Percentiles rank a stretch among this genome's conserved stretches.
Evolutionary conservation across 805 yeast genomes (phyloP).

Genomic region (Schwanniomyces polymorphus): DNA sequence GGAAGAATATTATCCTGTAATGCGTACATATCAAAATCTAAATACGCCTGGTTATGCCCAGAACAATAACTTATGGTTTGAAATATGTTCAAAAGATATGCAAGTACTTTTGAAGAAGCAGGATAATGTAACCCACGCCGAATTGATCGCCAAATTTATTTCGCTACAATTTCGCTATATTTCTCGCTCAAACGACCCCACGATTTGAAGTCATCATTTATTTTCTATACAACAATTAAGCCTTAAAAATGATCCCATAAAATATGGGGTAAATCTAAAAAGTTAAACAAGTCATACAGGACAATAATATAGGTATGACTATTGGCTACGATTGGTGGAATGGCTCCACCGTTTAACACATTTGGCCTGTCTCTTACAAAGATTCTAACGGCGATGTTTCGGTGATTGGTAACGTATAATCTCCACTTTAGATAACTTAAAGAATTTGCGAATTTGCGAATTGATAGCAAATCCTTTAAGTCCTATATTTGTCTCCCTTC

Average conservation of each 20-base stretch:
- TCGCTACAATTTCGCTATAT: background rate
- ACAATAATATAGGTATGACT: too few relatives aligned
- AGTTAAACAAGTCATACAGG: background rate
- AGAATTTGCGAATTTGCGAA: constrained; percentile 46
- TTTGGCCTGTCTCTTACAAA: constrained; percentile 61
- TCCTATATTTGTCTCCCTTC: constrained; percentile 60
- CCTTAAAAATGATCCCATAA: background rate
- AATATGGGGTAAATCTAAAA: background rate
- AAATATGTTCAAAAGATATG: too few relatives aligned
- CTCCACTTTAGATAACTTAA: constrained; percentile 51
- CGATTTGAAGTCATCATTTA: background rate
- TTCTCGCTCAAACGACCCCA: background rate
- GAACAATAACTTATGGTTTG: too few relatives aligned
- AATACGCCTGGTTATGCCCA: too few relatives aligned
- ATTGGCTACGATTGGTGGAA: constrained; percentile 49
- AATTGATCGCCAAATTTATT: background rate
- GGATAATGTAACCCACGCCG: background rate
- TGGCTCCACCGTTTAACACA: constrained; percentile 55
- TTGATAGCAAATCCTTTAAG: constrained; percentile 55
- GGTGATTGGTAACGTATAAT: constrained; percentile 59
- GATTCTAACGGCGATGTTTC: constrained; percentile 58
- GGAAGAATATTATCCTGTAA: too few relatives aligned
- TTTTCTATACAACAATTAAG: background rate
- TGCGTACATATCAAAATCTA: too few relatives aligned
- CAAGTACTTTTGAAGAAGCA: too few relatives aligned